A percentile compares a stretch with the other conserved stretches of the same genome.
Conservation (phyloP, 108 stramenopile species). For the Fistulifera solaris region DNA sequence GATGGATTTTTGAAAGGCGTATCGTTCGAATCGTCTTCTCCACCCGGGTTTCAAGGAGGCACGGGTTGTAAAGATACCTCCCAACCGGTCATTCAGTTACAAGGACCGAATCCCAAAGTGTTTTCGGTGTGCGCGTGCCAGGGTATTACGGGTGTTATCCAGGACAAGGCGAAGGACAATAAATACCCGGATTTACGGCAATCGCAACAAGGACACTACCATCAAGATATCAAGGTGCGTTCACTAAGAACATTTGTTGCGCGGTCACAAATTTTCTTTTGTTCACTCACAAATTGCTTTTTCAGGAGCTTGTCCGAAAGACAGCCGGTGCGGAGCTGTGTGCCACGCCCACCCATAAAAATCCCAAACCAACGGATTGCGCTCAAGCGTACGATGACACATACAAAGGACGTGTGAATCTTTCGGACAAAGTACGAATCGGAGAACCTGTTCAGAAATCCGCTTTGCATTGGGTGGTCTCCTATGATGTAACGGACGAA, state of each 20-base stretch:
- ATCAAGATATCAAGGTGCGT: constrained; percentile 55
- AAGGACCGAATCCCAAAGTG: constrained; percentile 78
- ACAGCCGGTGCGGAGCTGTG: constrained; percentile 80
- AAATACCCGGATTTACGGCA: constrained; percentile 14
- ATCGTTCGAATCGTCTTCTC: constrained; percentile 10
- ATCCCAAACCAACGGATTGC: constrained; percentile 54
- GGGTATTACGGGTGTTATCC: constrained; percentile 52
- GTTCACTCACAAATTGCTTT: neutral
- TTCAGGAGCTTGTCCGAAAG: constrained; percentile 44
- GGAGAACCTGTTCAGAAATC: constrained; percentile 67
- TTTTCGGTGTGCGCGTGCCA: constrained; percentile 58
- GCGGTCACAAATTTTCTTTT: no score
- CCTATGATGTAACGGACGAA: constrained; percentile 79
- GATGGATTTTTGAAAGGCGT: constrained; percentile 65
- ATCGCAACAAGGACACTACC: constrained; percentile 46
- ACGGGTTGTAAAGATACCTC: constrained; percentile 82
- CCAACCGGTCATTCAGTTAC: constrained; percentile 61
- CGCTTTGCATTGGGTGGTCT: constrained; percentile 61
- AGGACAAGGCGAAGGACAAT: constrained; percentile 19
- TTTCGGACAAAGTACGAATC: constrained; percentile 48
- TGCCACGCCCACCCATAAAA: constrained; percentile 39
- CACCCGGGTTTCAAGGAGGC: constrained; percentile 72
- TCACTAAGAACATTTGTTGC: neutral
- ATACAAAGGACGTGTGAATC: constrained; percentile 61
- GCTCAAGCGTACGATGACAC: constrained; percentile 65